These are phyloP conservation scores for Yarrowia phangngaensis DNA, from an alignment of 805 yeast species.

Conservation along the genomic window DNA sequence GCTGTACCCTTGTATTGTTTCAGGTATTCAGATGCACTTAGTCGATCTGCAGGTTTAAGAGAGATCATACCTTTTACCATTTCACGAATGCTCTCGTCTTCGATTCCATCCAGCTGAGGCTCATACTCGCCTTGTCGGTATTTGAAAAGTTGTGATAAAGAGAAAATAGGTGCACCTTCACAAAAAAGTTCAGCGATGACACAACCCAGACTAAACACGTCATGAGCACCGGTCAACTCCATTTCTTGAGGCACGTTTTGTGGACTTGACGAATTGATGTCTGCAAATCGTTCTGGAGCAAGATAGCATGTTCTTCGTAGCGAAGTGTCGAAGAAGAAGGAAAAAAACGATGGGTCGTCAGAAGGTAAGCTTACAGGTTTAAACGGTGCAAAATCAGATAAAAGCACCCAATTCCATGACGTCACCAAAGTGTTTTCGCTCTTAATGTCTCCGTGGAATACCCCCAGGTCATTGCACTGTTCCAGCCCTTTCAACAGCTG, in stretches of 20 bases:
- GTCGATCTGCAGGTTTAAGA: slow-evolving; percentile 58
- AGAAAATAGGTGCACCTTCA: slow-evolving; percentile 84
- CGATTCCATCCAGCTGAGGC: slow-evolving; percentile 60
- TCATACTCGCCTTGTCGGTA: slow-evolving; percentile 64
- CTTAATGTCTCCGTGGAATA: slow-evolving; percentile 88
- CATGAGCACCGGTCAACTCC: slow-evolving; percentile 46
- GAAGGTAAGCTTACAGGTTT: slow-evolving; percentile 87
- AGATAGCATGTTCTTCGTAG: slow-evolving; percentile 81
- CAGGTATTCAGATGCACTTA: slow-evolving; percentile 53
- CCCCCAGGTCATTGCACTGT: slow-evolving; percentile 56
- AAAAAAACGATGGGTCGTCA: slow-evolving; percentile 86
- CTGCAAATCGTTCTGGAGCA: slow-evolving; percentile 84
- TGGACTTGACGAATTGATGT: slow-evolving; percentile 15
- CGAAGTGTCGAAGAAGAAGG: slow-evolving; percentile 89
- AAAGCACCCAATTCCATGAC: slow-evolving; percentile 79
- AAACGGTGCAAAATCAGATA: slow-evolving; percentile 78
- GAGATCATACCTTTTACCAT: slow-evolving; percentile 62
- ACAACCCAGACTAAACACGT: slow-evolving; percentile 59
- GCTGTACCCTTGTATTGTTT: slow-evolving; percentile 46
- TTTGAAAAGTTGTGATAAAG: slow-evolving; percentile 80
- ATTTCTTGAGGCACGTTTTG: slow-evolving; percentile 33
- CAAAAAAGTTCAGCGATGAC: slow-evolving; percentile 82
- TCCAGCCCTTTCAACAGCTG: slow-evolving; percentile 66
- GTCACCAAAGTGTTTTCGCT: slow-evolving; percentile 84
- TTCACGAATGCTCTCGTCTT: slow-evolving; percentile 48